These are phyloP conservation scores for Candida qinlingensis DNA, from an alignment of 805 yeast species.

Conservation along the genomic window DNA sequence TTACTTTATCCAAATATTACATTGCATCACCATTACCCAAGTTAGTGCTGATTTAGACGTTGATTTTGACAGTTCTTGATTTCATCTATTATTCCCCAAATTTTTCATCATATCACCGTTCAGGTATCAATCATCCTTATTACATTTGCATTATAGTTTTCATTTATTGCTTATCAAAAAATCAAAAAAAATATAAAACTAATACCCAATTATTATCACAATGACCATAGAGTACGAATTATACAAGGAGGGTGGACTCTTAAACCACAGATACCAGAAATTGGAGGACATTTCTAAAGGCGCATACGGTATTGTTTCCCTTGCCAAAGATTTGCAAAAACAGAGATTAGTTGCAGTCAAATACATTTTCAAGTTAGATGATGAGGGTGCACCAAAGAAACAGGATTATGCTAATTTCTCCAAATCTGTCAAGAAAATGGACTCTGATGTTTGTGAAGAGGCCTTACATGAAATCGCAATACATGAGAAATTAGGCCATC, in stretches of 20 bases:
- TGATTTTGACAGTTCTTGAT: not conserved
- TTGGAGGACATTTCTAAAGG: constrained; percentile 82
- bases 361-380: constrained; percentile 62
- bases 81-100: not conserved
- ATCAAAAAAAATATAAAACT: not conserved
- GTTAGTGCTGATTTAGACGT: too few relatives aligned
- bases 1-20: too few relatives aligned
- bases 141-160: too few relatives aligned
- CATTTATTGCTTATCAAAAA: not conserved
- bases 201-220: not conserved
- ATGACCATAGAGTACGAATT: constrained; percentile 30
- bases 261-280: constrained; percentile 60
- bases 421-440: constrained; percentile 30
- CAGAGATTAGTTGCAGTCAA: constrained; percentile 73
- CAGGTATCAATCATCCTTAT: too few relatives aligned
- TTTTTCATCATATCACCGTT: too few relatives aligned
- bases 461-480: constrained; percentile 67
- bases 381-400: constrained; percentile 26
- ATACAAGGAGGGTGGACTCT: constrained; percentile 42
- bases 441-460: constrained; percentile 45
- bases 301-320: constrained; percentile 85
- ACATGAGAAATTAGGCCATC: constrained; percentile 54
- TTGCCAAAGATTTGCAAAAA: constrained; percentile 64
- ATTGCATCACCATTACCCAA: too few relatives aligned
- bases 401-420: constrained; percentile 27